Evolutionary conservation across 2,329 filamentous ascomycete genomes (phyloP), one percentile per base, ranked within the genome.

Genomic region (Colletotrichum costaricense): DNA sequence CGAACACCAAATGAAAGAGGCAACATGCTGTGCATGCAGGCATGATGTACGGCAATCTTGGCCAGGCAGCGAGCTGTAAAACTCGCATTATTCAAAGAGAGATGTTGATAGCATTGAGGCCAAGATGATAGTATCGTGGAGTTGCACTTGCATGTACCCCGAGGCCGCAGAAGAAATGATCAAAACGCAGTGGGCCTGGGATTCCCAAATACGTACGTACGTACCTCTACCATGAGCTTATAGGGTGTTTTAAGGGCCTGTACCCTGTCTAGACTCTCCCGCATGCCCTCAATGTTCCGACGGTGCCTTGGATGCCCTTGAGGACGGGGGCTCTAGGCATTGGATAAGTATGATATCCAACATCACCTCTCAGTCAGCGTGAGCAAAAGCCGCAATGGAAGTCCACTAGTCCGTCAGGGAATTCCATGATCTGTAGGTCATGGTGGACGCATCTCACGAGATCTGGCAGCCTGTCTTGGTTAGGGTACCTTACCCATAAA

Each of bases 251-350:
- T 33, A n/a, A 33, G 35, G 63, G 54, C 63, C 63, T 60, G 42
- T 54, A 54, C 56, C 64, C 64, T 60, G 64, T 67, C 52, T 67
- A 26, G 55, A 52, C 35, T 42, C 38, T 52, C 56, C 64, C 56
- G 58, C 38, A 46, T 38, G 33, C 52, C 63, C 4, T n/a, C 35
- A 46, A 33, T 52, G 4, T 33, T 30, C 54, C 49, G 33, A n/a
- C 57, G n/a, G 57, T 59, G 38, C 38, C 12, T 42, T 42, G 12
- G 35, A 6, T 16, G 33, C 11, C 33, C 33, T 35, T 35, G 33
- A 35, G 33, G 33, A 35, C 11, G 33, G 33, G 33, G 33, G 33
- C 33, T 12, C 33, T 12, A 35, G 33, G 33, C 33, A 42, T 42
- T 42, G 12, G 35, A 16, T 7, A 42, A 42, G 35, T 42, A 42